Evolutionary conservation across 306 rosid genomes (phyloP), one percentile per base, ranked within the genome.

Genomic region (Dryas octopetala): DNA sequence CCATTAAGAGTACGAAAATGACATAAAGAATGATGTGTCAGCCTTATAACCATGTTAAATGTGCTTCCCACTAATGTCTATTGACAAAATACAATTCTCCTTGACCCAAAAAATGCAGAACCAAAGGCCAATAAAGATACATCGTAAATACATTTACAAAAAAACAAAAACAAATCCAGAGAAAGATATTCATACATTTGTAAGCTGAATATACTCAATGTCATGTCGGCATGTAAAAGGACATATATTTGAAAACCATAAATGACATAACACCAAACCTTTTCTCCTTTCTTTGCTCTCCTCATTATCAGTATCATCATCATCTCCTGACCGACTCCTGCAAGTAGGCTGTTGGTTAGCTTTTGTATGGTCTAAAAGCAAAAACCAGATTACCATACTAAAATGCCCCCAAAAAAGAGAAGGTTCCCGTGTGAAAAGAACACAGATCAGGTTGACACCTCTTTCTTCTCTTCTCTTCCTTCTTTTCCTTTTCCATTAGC

Each of bases 301-400:
- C 68, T 85, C 93, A 3, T 44, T 40, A 68, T 90, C 96, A 26
- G 80, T 63, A 81, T 83, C 91, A 84, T 87, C 89, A 53, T 81
- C 83, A 43, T 90, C 88, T 83, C 87, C 85, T 17, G 95, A 84
- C 68, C 93, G 88, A 74, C 17, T 76, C 91, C 95, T 91, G 70
- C 14, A 88, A 80, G 58, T 54, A 82, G 57, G 58, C 80, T n/a
- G 71, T 11, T 47, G 74, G 55, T 89, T 73, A 83, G 77, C 71
- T 54, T 73, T 63, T 7, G 43, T 9, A 19, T 23, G 13, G 19
- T 44, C 16, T 1, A 53, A 26, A 6, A 53, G 4, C 64, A 19
- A 45, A n/a, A 38, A 9, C 41, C 17, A 32, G 19, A 49, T 5
- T 62, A 23, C 53, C 15, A 46, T 16, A 13, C 10, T 17, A 40